Evolutionary conservation across 176 grass and related monocot species (phyloP).

Genomic region (barley (Hordeum vulgare)): MorexV3_pseudomolecules_assembly NC_058524.1:485956204-485956703

Average conservation of each 20-base stretch:
- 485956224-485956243: too few relatives aligned
- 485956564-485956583: not conserved
- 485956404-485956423: conserved; percentile 5
- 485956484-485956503: conserved; percentile 8
- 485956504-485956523: conserved; percentile 7
- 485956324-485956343: too few relatives aligned
- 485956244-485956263: too few relatives aligned
- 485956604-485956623: conserved; percentile 8
- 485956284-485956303: too few relatives aligned
- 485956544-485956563: conserved; percentile 27
- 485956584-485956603: not conserved
- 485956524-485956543: not conserved
- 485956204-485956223: too few relatives aligned
- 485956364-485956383: not conserved
- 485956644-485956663: conserved; percentile 35
- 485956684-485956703: conserved; percentile 78
- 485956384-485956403: conserved; percentile 12
- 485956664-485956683: conserved; percentile 65
- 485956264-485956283: too few relatives aligned
- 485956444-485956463: not conserved
- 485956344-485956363: too few relatives aligned
- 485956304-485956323: too few relatives aligned
- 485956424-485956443: not conserved
- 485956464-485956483: conserved; percentile 10
- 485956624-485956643: conserved; percentile 43